Conservation (phyloP, 768 basidiomycete species). For the Dioszegia crocea region DNA sequence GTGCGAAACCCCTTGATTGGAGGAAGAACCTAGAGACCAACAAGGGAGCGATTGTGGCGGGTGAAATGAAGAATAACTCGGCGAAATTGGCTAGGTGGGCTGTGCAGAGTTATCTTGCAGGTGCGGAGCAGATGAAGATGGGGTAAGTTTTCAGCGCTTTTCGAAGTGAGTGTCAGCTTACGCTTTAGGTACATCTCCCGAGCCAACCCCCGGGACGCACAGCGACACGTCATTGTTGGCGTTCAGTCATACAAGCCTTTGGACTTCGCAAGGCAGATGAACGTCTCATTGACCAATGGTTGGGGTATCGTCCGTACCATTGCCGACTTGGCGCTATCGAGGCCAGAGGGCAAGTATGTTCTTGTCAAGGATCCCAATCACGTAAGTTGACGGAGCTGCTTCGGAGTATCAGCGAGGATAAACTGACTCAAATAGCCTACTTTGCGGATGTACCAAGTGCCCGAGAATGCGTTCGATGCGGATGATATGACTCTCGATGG, state of each 20-base stretch:
- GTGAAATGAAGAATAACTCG: conserved; percentile 99
- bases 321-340: conserved; percentile 88
- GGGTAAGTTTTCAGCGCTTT: conserved; percentile 60
- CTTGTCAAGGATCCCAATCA: conserved; percentile 96
- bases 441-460: conserved; percentile 90
- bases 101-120: conserved; percentile 88
- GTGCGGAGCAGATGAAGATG: conserved; percentile 94
- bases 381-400: conserved; percentile 55
- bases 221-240: conserved; percentile 90
- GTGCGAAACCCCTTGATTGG: conserved; percentile 98
- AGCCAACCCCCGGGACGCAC: conserved; percentile 86
- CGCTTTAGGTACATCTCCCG: conserved; percentile 81
- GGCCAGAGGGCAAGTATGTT: conserved; percentile 97
- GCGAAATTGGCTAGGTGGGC: conserved; percentile 98
- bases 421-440: conserved; percentile 63
- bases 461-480: conserved; percentile 73
- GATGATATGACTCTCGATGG: conserved; percentile 17
- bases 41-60: conserved; percentile 94
- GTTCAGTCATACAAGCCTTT: conserved; percentile 89
- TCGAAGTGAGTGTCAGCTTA: neutral
- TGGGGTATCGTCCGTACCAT: conserved; percentile 98
- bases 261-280: conserved; percentile 91
- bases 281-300: conserved; percentile 88
- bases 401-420: neutral
- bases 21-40: conserved; percentile 92